Base-by-base conservation (phyloP, 495 filamentous ascomycete genomes). In the Trichoderma virens region DNA sequence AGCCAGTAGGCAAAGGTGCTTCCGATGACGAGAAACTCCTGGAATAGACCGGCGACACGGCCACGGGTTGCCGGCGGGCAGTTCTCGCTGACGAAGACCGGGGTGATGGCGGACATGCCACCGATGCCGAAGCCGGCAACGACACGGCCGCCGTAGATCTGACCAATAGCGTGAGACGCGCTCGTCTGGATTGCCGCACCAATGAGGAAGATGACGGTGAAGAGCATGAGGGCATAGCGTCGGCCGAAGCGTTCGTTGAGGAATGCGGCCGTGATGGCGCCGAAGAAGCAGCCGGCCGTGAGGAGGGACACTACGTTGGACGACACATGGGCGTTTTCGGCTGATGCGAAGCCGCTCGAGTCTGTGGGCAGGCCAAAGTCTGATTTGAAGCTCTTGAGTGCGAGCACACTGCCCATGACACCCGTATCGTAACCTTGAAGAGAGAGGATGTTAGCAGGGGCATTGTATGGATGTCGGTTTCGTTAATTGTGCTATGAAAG, bases 61-160 rank as follows among this genome's bases (percentile, higher is more conserved):
- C 88, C 88, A 59, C 88, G 87, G 66, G 90, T 89, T 38, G 85
- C 86, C 47, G 87, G 79, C 2, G 88, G 88, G 9, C 88, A 86
- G 63, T 88, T 89, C 67, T 91, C 88, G 35, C 78, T 76, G 28
- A 82, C 75, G 47, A 79, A 80, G 31, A 86, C 76, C 5, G 86
- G 86, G 38, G 82, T 84, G 61, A 88, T 75, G 85, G 87, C 86
- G 27, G 82, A 84, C 34, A 85, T 84, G 56, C 79, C 83, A 23
- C 87, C 87, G 67, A 89, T 80, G 34, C 87, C 87, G 23, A 90
- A 70, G 23, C 89, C 89, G 61, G 81, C 83, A 31, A 91, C 74
- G 23, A 91, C 81, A 63, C 87, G 83, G 67, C 84, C 88, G 65
- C 86, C 79, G 68, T 89, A 90, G 56, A 83, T 75, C 51, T 75